Evolutionary conservation across 2,329 filamentous ascomycete species (phyloP), one percentile per base, ranked within the genome.

Genomic region (Aspergillus viridinutans): DNA sequence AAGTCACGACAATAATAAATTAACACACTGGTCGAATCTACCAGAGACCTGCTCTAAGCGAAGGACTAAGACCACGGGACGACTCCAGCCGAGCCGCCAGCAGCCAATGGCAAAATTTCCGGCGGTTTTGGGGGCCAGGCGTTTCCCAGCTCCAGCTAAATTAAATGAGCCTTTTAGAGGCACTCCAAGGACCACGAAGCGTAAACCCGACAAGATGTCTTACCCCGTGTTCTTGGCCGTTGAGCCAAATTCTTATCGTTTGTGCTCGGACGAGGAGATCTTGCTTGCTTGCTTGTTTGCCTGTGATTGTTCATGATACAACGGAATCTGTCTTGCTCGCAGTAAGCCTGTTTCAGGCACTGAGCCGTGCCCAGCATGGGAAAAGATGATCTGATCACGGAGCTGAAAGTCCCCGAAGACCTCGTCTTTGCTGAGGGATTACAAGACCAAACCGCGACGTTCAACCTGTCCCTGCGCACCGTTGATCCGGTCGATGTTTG

Each of bases 401-500:
- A 47, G 43, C 6, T 62, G n/a, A 53, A 54, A 26, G 51, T 49
- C 12, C 50, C 55, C 4, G 60, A 62, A 48, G 57, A 59, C 3
- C 26, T 47, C 2, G 40, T 8, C 7, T 47, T 60, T 8, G 21
- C 58, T 10, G 55, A 58, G 12, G 38, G 38, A 26, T 52, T 60
- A 32, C 58, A 58, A 38, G 60, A 64, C 49, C 43, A 47, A 10
- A 14, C 53, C 38, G 55, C 54, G 10, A 52, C 53, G 6, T 64
- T 65, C 51, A 62, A 74, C n/a, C 63, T 78, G 20, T 72, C 74
- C 4, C 70, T 79, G 29, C 74, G 74, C 5, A 67, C 67, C 1
- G 76, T 79, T 50, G 67, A 72, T 14, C 67, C 72, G 28, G 75
- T 79, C 12, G 61, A 76, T 54, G 69, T 79, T 14, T 60, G 61